Percentiles rank a stretch among this genome's conserved stretches.
Conservation (phyloP, 164 flowering plant genomes). For the Buxus sempervirens region DNA sequence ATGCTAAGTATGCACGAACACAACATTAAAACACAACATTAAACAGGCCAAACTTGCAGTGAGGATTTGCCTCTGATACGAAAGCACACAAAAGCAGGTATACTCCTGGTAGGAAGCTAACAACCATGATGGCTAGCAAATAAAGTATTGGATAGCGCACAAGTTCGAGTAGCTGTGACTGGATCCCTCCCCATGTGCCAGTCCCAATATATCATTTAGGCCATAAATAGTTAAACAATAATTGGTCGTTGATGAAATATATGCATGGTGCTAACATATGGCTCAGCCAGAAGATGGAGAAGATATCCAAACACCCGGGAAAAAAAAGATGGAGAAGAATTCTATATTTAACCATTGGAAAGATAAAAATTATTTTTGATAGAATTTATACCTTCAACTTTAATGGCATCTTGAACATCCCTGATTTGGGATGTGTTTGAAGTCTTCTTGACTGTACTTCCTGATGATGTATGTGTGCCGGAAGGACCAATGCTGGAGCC, state of each 20-base stretch:
- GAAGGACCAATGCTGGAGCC: conserved; percentile 37
- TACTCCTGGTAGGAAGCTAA: not conserved
- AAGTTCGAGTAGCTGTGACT: not conserved
- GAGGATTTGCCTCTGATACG: too few relatives aligned
- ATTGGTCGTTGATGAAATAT: too few relatives aligned
- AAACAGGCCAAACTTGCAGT: too few relatives aligned
- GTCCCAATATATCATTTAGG: too few relatives aligned
- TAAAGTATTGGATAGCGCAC: not conserved
- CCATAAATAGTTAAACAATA: too few relatives aligned
- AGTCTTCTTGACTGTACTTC: conserved; percentile 46
- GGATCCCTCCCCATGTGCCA: not conserved
- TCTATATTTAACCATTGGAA: too few relatives aligned
- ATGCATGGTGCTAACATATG: too few relatives aligned
- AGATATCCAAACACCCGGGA: too few relatives aligned
- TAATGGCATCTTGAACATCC: conserved; percentile 33
- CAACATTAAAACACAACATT: too few relatives aligned
- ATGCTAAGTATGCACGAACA: too few relatives aligned
- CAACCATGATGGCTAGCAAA: not conserved
- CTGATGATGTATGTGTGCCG: conserved; percentile 26
- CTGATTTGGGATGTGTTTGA: conserved; percentile 37
- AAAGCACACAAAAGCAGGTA: not conserved
- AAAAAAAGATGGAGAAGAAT: too few relatives aligned
- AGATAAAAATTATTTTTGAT: not conserved
- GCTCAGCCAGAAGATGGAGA: too few relatives aligned
- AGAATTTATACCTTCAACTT: conserved; percentile 52